Conservation (phyloP, 306 rosid species). For the Cicer yamashitae region DNA sequence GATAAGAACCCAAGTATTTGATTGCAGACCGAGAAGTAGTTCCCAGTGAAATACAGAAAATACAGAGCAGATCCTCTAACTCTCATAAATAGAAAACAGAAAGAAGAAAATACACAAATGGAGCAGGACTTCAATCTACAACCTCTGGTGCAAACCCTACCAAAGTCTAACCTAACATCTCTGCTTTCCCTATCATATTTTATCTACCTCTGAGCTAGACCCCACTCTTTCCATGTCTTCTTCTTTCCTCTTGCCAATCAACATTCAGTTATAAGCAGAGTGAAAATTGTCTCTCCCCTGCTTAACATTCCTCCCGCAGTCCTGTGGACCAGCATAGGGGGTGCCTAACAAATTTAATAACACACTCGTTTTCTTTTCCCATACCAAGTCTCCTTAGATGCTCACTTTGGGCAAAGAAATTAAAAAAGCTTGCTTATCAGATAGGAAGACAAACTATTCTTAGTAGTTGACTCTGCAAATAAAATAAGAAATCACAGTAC, state of each 20-base stretch:
- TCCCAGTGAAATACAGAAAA: not conserved
- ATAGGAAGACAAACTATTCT: constrained; percentile 12
- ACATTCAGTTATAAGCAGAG: not conserved
- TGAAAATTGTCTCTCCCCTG: not conserved
- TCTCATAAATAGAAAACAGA: not conserved
- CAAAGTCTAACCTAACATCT: not conserved
- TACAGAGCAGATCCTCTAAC: constrained; percentile 2
- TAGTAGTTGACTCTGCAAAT: constrained; percentile 10
- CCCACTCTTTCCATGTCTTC: not conserved
- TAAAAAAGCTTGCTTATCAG: not conserved
- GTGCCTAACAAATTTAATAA: not conserved
- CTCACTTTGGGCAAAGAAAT: constrained; percentile 5
- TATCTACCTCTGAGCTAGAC: not conserved
- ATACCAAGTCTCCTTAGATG: not conserved
- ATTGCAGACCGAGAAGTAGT: not conserved
- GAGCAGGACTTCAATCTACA: not conserved
- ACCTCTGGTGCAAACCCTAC: not conserved
- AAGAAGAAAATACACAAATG: not conserved
- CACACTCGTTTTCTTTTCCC: constrained; percentile 1
- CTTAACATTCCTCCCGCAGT: not conserved
- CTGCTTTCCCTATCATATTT: constrained; percentile 1
- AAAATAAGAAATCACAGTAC: constrained; percentile 25
- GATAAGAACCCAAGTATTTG: constrained; percentile 4
- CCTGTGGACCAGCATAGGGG: not conserved
- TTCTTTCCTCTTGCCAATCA: not conserved